Conservation (phyloP, 306 rosid species). For the Rosa multiflora region DNA sequence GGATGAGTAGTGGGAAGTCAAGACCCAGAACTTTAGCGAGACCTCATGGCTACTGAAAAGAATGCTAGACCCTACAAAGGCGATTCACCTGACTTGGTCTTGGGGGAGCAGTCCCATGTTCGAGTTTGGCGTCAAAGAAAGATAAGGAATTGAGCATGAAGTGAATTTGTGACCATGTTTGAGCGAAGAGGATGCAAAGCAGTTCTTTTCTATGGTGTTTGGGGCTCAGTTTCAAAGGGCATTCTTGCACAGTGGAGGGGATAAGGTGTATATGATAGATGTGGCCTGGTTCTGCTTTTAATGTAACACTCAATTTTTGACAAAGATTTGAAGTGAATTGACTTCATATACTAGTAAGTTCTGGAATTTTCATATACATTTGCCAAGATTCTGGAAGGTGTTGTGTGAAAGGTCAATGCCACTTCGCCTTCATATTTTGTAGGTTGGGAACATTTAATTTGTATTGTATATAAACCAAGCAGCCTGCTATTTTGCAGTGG, state of each 20-base stretch:
- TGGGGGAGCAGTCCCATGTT: constrained; percentile 5
- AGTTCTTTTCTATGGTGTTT: constrained; percentile 69
- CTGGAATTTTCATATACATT: too few relatives aligned
- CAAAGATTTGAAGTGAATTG: not conserved
- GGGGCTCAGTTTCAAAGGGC: constrained; percentile 65
- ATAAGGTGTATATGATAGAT: constrained; percentile 51
- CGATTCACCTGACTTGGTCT: not conserved
- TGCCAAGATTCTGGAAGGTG: not conserved
- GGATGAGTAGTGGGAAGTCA: constrained; percentile 53
- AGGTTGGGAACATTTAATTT: too few relatives aligned
- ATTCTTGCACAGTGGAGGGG: constrained; percentile 85
- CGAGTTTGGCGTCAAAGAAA: constrained; percentile 29
- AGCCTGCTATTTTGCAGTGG: too few relatives aligned
- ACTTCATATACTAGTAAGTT: not conserved
- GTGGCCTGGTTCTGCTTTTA: too few relatives aligned
- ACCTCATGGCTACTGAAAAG: constrained; percentile 91
- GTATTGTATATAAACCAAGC: too few relatives aligned
- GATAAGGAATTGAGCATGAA: constrained; percentile 35
- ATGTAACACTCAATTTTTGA: too few relatives aligned
- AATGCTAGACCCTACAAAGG: constrained; percentile 36
- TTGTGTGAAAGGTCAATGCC: not conserved
- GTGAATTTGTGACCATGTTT: not conserved
- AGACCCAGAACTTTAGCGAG: constrained; percentile 59
- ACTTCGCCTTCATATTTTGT: not conserved
- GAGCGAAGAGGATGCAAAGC: constrained; percentile 46